These are phyloP conservation scores for Clohesyomyces aquaticus DNA, from an alignment of 495 filamentous ascomycete species.

Conservation along the genomic window DNA sequence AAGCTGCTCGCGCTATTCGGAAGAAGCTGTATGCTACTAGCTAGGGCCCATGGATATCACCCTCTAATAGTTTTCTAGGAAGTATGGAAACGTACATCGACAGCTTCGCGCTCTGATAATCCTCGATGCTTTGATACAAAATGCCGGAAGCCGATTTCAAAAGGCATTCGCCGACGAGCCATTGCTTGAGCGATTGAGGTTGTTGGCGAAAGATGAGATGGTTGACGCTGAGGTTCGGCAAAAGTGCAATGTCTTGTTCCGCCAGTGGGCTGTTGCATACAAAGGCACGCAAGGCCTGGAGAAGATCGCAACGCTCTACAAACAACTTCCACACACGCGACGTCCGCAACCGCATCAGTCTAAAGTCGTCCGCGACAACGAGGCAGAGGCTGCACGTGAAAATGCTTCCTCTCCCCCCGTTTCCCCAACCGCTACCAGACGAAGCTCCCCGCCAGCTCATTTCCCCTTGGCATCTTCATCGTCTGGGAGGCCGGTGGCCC, in stretches of 20 bases:
- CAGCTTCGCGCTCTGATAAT: constrained; percentile 89
- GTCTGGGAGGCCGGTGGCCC: constrained; percentile 29
- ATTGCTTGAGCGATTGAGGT: constrained; percentile 87
- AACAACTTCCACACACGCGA: constrained; percentile 70
- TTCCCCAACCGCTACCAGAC: constrained; percentile 21
- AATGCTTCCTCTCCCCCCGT: constrained; percentile 22
- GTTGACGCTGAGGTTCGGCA: constrained; percentile 83
- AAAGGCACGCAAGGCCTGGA: constrained; percentile 80
- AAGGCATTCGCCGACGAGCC: constrained; percentile 86
- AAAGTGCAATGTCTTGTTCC: constrained; percentile 84
- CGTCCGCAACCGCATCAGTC: constrained; percentile 70
- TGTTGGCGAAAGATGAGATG: constrained; percentile 80
- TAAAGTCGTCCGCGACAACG: constrained; percentile 78
- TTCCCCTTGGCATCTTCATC: constrained; percentile 34
- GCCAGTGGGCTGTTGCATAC: constrained; percentile 84
- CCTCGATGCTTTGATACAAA: constrained; percentile 92
- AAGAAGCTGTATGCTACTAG: constrained; percentile 80
- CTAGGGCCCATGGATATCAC: neutral
- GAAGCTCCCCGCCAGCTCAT: constrained; percentile 14
- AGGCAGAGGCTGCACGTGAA: constrained; percentile 65
- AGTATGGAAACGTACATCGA: constrained; percentile 91
- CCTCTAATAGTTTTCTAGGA: constrained; percentile 53
- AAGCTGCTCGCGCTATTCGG: constrained; percentile 88
- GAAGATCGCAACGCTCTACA: constrained; percentile 77
- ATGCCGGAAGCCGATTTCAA: constrained; percentile 88